A percentile compares a stretch with the other conserved stretches of the same genome.
These are phyloP conservation scores for Rhynchosporium graminicola DNA, from an alignment of 2,329 filamentous ascomycete species.

Conservation along the genomic window DNA sequence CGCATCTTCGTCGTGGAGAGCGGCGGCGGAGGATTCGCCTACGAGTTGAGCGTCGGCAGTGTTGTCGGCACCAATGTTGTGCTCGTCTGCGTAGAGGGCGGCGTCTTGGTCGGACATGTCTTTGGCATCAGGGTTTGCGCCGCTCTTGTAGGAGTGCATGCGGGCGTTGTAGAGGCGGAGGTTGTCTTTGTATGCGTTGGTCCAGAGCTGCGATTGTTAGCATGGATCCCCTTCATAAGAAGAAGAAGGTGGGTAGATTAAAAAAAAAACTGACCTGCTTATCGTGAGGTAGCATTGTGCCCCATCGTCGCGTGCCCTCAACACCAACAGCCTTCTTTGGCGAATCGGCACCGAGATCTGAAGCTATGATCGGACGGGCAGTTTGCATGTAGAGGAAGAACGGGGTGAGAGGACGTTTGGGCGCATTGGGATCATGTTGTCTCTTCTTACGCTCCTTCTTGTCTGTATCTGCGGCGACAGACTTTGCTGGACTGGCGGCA, in stretches of 20 bases:
- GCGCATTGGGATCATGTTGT: slow-evolving; percentile 86
- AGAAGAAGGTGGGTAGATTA: slow-evolving; percentile 8
- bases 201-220: slow-evolving; percentile 49
- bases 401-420: slow-evolving; percentile 89
- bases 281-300: slow-evolving; percentile 70
- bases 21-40: slow-evolving; percentile 50
- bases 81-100: slow-evolving; percentile 59
- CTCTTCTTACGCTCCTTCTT: slow-evolving; percentile 92
- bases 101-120: slow-evolving; percentile 63
- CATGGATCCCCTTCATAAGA: not conserved
- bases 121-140: slow-evolving; percentile 58
- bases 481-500: slow-evolving; percentile 40
- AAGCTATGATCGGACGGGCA: slow-evolving; percentile 78
- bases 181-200: slow-evolving; percentile 68
- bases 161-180: slow-evolving; percentile 65
- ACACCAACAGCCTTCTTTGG: slow-evolving; percentile 86
- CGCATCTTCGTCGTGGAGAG: slow-evolving; percentile 37
- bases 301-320: slow-evolving; percentile 86
- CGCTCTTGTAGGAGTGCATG: slow-evolving; percentile 62
- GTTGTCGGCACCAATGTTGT: slow-evolving; percentile 54
- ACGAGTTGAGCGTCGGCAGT: slow-evolving; percentile 44
- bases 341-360: slow-evolving; percentile 71
- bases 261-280: slow-evolving; percentile 55
- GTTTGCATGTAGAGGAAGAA: slow-evolving; percentile 95
- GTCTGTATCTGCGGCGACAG: slow-evolving; percentile 51